Evolutionary conservation across 163 green algal species (phyloP), one percentile per base, ranked within the genome.

Genomic region (Scenedesmus sp.): DNA sequence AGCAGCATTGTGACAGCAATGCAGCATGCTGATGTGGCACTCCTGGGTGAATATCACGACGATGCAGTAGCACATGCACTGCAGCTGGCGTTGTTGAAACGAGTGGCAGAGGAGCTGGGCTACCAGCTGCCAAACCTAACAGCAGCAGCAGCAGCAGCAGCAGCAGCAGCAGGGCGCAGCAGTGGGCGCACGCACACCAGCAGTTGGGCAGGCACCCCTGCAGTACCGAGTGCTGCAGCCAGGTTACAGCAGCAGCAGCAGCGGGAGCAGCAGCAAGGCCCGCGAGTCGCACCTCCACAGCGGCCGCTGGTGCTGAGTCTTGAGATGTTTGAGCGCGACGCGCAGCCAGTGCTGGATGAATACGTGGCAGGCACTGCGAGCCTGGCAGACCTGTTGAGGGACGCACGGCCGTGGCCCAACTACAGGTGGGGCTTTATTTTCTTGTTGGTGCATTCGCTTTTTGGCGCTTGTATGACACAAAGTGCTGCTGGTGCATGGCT

Each of bases 281-380:
- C 82, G 82, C 7, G 30, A 15, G 9, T 44, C 22, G n/a, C 2
- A 5, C 44, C 35, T 6, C 83, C 56, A 15, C 51, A n/a, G 72
- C 91, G 91, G n/a, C 86, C 26, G 12, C 81, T 94, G 7, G 83
- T 90, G 15, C 89, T 96, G 2, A 93, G 89, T 72, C 56, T 96
- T 30, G 94, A 95, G 91, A 95, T 95, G 94, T 95, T 96, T 91
- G 94, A 96, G 86, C 44, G 72, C 9, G 93, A 95, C 73, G 90
- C 92, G 79, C 94, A 96, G 90, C 46, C 18, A 1, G 92, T 96
- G 44, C 89, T 96, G 61, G 91, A 95, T 51, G 94, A 95, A 73
- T 95, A 93, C 37, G 83, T 94, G 24, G 70, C 87, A 88, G 83
- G 56, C 43, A 49, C 1, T 5, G 81, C 81, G n/a, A 68, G 30